Base-by-base conservation (phyloP, 1,284 basidiomycete genomes). In the Naganishia albida region DNA sequence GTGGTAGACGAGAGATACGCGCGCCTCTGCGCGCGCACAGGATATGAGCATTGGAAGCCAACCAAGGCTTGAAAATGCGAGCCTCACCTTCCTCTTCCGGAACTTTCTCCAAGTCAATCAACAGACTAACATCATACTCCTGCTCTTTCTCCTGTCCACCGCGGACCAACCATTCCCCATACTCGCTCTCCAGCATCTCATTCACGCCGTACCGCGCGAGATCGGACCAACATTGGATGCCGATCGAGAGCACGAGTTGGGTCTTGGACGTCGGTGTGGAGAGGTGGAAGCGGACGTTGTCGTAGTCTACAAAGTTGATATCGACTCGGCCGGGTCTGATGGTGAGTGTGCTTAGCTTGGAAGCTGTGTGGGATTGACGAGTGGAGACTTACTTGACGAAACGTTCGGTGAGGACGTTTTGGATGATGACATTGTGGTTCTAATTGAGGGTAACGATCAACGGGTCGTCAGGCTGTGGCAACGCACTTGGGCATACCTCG, bases 261-360 rank as follows among this genome's bases (percentile, higher is more conserved):
- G 82, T 83, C 72, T 93, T 93, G 74, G 88, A 86, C 48, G 91
- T 87, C 2, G 89, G 88, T 0, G 92, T 93, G 13, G 90, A 90
- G 62, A 99, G 80, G 77, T 90, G 93, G 81, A 98, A 99, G 54
- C 93, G 86, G 60, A 99, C 94, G 57, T 92, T 90, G 80, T 99
- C 96, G 75, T 93, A 99, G 81, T 99, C 95, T 63, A 97, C 94
- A 72, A 99, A 98, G 67, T 91, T 87, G 67, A 98, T 89, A 80
- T 99, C 96, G 67, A 96, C 84, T 23, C 90, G 87, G 3, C 88
- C 86, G 16, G 94, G 91, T 75, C 93, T 96, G 78, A 18, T 60
- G 63, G 67, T 53, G 67, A 30, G 65, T 23, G 7, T 39, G 40
- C 12, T 15, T 49, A 46, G 39, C 2, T 25, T 34, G 34, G 6